Conservation (phyloP, 2,329 filamentous ascomycete species). For the Calycina herbarum region DNA sequence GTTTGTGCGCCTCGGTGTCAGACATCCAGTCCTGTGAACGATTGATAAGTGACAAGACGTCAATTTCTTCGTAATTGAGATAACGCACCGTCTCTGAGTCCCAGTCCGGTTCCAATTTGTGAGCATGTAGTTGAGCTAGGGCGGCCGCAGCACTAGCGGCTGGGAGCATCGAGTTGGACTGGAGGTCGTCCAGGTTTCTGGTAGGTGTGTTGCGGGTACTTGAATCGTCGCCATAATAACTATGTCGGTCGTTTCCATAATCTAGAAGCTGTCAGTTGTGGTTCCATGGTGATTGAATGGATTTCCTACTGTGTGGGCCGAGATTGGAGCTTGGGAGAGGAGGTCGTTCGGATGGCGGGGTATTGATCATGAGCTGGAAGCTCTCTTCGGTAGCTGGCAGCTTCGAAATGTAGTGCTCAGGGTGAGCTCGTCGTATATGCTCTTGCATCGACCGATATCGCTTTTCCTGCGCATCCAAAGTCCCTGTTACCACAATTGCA, state of each 20-base stretch:
- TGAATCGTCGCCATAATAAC: constrained; percentile 66
- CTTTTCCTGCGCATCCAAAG: constrained; percentile 67
- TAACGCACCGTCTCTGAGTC: constrained; percentile 72
- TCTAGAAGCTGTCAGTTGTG: constrained; percentile 39
- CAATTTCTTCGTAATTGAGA: neutral
- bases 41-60: constrained; percentile 18
- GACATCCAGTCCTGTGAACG: constrained; percentile 65
- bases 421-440: constrained; percentile 95
- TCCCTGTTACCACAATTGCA: constrained; percentile 38
- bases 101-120: constrained; percentile 74
- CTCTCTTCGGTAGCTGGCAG: constrained; percentile 97
- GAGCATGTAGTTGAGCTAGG: constrained; percentile 79
- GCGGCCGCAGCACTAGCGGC: constrained; percentile 81
- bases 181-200: constrained; percentile 67
- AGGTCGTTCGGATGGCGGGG: constrained; percentile 61
- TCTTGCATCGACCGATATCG: constrained; percentile 98
- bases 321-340: constrained; percentile 34
- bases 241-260: constrained; percentile 63
- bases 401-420: constrained; percentile 96
- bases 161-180: constrained; percentile 60
- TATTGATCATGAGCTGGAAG: constrained; percentile 95
- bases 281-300: constrained; percentile 16
- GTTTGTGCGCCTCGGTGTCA: constrained; percentile 65
- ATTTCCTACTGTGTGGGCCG: constrained; percentile 32
- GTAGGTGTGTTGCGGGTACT: constrained; percentile 65